These are phyloP conservation scores for Arachis hypogaea DNA, from an alignment of 306 rosid species.

Conservation along the genomic window DNA sequence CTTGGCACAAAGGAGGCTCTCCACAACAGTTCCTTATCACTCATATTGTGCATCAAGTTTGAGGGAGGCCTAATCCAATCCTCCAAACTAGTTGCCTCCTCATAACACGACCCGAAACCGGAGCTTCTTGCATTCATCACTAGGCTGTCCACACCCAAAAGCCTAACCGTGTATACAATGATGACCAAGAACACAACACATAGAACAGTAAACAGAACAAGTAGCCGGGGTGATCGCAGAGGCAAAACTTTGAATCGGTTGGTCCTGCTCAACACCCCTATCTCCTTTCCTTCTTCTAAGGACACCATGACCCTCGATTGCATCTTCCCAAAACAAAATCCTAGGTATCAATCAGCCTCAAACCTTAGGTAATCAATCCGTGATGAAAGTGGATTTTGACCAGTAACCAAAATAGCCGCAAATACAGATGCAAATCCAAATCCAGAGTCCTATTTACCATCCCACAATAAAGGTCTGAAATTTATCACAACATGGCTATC, in stretches of 20 bases:
- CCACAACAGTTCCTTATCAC: slow-evolving; percentile 76
- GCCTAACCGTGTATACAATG: slow-evolving; percentile 69
- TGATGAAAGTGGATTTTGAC: slow-evolving; percentile 1
- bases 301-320: slow-evolving; percentile 63
- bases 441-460: not conserved
- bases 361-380: slow-evolving; percentile 4
- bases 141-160: slow-evolving; percentile 64
- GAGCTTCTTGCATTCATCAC: slow-evolving; percentile 53
- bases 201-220: slow-evolving; percentile 64
- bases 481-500: slow-evolving; percentile 4
- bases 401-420: not conserved
- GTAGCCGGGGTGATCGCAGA: slow-evolving; percentile 55
- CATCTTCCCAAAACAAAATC: slow-evolving; percentile 50
- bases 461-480: slow-evolving; percentile 15
- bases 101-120: slow-evolving; percentile 67
- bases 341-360: slow-evolving; percentile 32
- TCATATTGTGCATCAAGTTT: slow-evolving; percentile 74
- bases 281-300: slow-evolving; percentile 80
- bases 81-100: slow-evolving; percentile 57
- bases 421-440: not conserved
- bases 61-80: slow-evolving; percentile 70
- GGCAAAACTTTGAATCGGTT: slow-evolving; percentile 69
- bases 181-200: slow-evolving; percentile 67
- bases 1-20: slow-evolving; percentile 75
- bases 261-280: slow-evolving; percentile 30